phyloP scores from a whole-genome alignment of 2,329 filamentous ascomycete species.

The Xylariaceae sp. region DNA sequence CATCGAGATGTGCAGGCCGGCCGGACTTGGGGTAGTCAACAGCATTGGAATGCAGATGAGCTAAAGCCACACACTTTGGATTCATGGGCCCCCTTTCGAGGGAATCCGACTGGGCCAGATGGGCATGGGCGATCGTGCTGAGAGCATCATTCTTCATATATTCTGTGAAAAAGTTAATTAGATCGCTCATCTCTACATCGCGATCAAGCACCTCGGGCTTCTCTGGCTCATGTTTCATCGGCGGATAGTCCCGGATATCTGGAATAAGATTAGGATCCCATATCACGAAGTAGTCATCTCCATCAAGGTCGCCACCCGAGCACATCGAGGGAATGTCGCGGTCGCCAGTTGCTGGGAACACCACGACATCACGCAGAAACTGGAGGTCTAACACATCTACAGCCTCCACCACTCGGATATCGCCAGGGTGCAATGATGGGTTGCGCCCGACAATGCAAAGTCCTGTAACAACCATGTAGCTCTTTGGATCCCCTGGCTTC shows the following conservation, averaged over 20 bases:
- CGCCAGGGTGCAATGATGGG: slow-evolving; percentile 87
- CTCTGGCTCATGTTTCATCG: slow-evolving; percentile 70
- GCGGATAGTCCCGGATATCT: slow-evolving; percentile 53
- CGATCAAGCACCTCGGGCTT: slow-evolving; percentile 51
- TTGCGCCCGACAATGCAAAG: slow-evolving; percentile 84
- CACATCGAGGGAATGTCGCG: slow-evolving; percentile 88
- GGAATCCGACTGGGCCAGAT: slow-evolving; percentile 71
- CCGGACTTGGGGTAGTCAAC: slow-evolving; percentile 96
- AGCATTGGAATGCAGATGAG: slow-evolving; percentile 77
- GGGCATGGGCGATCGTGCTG: slow-evolving; percentile 71
- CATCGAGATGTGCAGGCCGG: slow-evolving; percentile 62
- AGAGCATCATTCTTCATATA: slow-evolving; percentile 91
- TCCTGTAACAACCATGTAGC: slow-evolving; percentile 64
- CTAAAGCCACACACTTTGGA: slow-evolving; percentile 66
- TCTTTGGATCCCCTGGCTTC: slow-evolving; percentile 45
- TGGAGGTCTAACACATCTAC: slow-evolving; percentile 67
- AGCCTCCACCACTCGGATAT: slow-evolving; percentile 81
- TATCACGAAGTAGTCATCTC: slow-evolving; percentile 90
- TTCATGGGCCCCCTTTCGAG: slow-evolving; percentile 59
- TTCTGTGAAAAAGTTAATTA: slow-evolving; percentile 79
- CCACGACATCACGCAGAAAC: slow-evolving; percentile 79
- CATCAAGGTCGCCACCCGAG: slow-evolving; percentile 91
- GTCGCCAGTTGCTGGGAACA: slow-evolving; percentile 79
- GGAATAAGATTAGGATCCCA: slow-evolving; percentile 79
- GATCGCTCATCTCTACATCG: slow-evolving; percentile 65